These are phyloP conservation scores for Pythium angustatum DNA, from an alignment of 352 stramenopile species.

Conservation along the genomic window DNA sequence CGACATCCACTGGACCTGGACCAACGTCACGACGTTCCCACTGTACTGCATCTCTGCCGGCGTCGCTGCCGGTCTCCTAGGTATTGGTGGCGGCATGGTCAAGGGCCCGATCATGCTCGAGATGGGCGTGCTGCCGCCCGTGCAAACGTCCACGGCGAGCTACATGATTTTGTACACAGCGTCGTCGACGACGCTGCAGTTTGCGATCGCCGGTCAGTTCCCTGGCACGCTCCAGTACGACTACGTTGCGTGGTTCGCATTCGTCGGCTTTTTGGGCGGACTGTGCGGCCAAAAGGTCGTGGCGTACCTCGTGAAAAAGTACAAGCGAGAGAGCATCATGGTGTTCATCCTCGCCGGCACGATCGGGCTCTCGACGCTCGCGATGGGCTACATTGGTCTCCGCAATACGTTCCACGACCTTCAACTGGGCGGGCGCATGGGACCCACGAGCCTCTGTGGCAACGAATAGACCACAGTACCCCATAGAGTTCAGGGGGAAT, in stretches of 20 bases:
- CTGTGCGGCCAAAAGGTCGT: slow-evolving; percentile 81
- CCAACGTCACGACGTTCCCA: slow-evolving; percentile 91
- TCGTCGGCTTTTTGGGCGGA: slow-evolving; percentile 89
- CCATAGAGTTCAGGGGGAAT: background rate
- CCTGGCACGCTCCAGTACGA: slow-evolving; percentile 81
- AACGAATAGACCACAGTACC: slow-evolving; percentile 32
- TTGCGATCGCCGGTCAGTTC: slow-evolving; percentile 81
- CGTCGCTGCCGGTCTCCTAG: slow-evolving; percentile 94
- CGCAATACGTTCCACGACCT: slow-evolving; percentile 61
- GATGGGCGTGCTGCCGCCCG: slow-evolving; percentile 92
- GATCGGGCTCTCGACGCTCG: slow-evolving; percentile 68
- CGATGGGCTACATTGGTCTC: slow-evolving; percentile 71
- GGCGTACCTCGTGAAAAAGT: slow-evolving; percentile 90
- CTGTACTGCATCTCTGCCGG: slow-evolving; percentile 92
- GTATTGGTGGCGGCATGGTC: slow-evolving; percentile 96
- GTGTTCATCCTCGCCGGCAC: slow-evolving; percentile 73
- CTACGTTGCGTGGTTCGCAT: slow-evolving; percentile 91
- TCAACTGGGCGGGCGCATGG: slow-evolving; percentile 55
- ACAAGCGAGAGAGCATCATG: slow-evolving; percentile 84
- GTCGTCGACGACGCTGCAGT: slow-evolving; percentile 93
- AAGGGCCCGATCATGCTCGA: slow-evolving; percentile 97
- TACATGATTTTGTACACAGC: slow-evolving; percentile 91
- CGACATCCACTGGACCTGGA: slow-evolving; percentile 94
- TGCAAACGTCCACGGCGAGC: slow-evolving; percentile 92
- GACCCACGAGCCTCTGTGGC: slow-evolving; percentile 70